These are phyloP conservation scores for Coemansia asiatica DNA, from an alignment of 192 early-diverging fungal genomes.

Conservation along the genomic window DNA sequence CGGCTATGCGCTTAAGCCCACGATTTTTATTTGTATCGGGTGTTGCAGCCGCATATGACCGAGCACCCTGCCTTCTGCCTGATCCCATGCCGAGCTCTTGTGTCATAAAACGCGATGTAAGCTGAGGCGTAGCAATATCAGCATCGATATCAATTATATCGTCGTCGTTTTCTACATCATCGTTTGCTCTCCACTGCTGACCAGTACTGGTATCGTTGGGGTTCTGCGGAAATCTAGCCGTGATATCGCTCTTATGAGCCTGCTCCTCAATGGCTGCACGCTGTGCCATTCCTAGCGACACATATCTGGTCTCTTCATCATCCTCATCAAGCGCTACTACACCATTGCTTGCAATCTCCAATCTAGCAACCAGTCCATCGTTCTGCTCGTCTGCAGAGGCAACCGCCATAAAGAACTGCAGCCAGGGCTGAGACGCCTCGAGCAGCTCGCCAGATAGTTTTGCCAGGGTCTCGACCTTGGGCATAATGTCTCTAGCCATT, in stretches of 20 bases:
- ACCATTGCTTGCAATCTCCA: constrained; percentile 1
- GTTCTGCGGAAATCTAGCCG: constrained; percentile 41
- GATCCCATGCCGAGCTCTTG: constrained; percentile 23
- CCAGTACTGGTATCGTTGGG: background rate
- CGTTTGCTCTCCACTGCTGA: background rate
- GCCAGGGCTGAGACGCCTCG: constrained; percentile 52
- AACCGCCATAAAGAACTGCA: constrained; percentile 55
- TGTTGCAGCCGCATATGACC: background rate
- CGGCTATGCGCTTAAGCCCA: constrained; percentile 41
- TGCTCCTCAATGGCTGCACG: constrained; percentile 31
- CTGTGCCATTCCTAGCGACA: constrained; percentile 23
- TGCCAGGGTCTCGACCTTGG: constrained; percentile 45
- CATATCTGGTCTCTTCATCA: constrained; percentile 19
- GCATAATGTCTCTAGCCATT: constrained; percentile 52
- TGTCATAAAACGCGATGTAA: constrained; percentile 55
- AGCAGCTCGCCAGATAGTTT: constrained; percentile 44
- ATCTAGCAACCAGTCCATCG: background rate
- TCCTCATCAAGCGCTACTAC: background rate
- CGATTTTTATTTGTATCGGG: background rate
- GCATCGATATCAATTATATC: constrained; percentile 40
- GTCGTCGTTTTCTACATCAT: constrained; percentile 13
- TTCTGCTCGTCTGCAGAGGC: constrained; percentile 37
- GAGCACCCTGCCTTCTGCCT: background rate
- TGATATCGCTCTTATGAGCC: constrained; percentile 38
- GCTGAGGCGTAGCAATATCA: constrained; percentile 47